Base-by-base conservation (phyloP, 768 basidiomycete genomes). In the Pilatotrama ljubarskyi region DNA sequence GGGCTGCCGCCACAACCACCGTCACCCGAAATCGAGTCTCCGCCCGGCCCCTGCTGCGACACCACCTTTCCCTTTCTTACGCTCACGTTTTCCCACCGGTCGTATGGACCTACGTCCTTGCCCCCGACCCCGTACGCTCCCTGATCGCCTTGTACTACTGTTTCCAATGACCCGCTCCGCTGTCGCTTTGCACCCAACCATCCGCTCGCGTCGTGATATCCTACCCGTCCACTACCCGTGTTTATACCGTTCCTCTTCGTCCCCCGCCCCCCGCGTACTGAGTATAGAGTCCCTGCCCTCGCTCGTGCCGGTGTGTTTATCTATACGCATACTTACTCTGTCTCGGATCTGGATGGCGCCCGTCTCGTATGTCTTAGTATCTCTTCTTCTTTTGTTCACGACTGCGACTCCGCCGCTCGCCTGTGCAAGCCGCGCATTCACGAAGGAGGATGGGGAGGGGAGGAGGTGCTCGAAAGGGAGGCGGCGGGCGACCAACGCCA, bases 201-300 rank as follows among this genome's bases (percentile, higher is more conserved):
- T 13, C 36, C 24, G 24, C 44, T 8, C 26, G 26, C 26, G 26
- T 15, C 24, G 50, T 24, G 35, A 51, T 51, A 51, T 51, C 50
- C 50, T 51, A 51, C 22, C 35, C 46, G 48, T 51, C 37, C 38
- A 35, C 50, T 51, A 51, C 22, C 35, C 46, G 48, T 50, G 46
- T 48, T 40, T 46, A 48, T 48, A 37, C 44, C 46, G 22, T 29
- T 13, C n/a, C 36, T 17, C 44, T 24, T n/a, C 44, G 37, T 37
- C 40, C 51, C 24, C 5, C 15, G 17, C 35, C 14, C 32, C 17
- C 10, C 32, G 7, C n/a, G 7, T n/a, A 7, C 10, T 10, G 29
- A 10, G 10, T 32, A 32, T 32, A 4, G 29, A n/a, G 29, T 10
- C 5, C 29, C 5, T 10, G 10, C 29, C 29, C 29, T 32, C 29